Evolutionary conservation across 768 basidiomycete species (phyloP), one percentile per base, ranked within the genome.

Genomic region (Xerocomus spinulosus): DNA sequence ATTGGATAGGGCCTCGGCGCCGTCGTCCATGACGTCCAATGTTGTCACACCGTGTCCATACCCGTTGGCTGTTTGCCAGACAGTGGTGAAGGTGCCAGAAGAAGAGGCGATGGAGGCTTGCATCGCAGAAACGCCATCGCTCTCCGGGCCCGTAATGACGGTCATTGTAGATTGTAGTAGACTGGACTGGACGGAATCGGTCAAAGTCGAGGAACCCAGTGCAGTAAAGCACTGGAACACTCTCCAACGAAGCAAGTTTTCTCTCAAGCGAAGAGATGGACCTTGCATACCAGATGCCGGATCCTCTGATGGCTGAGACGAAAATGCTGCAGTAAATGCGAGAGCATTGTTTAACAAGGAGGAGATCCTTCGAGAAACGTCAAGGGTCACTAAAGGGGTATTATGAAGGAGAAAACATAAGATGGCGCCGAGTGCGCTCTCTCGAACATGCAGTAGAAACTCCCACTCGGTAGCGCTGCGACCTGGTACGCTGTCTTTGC

Each of bases 61-160:
- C 5, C 92, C 90, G 64, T 98, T 95, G 2, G 77, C 74, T 46
- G 80, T 79, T 47, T 85, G 80, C 95, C 95, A 98, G 12, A 99
- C 76, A 13, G 79, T 81, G 3, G 82, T 83, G 66, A 96, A 94
- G 0, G 80, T 73, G 1, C 93, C 94, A 0, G 88, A 77, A 6
- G 84, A 89, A 1, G 89, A 84, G 0, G 88, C 87, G 53, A 97
- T 95, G 0, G 91, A 88, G 1, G 93, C 93, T 66, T 98, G 95
- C 15, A 96, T 80, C 0, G 85, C 81, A 2, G 90, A 91, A 1
- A 90, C 84, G 0, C 77, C 71, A 61, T 90, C 92, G 1, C 80
- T 83, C 46, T 98, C 94, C 0, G 87, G 82, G 58, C 92, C 89
- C 3, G 92, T 87, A 59, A 98, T 92, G 7, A 92, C 73, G 3